Evolutionary conservation across 345 rosid genomes (phyloP).

Genomic region (Bruguiera parviflora): DNA sequence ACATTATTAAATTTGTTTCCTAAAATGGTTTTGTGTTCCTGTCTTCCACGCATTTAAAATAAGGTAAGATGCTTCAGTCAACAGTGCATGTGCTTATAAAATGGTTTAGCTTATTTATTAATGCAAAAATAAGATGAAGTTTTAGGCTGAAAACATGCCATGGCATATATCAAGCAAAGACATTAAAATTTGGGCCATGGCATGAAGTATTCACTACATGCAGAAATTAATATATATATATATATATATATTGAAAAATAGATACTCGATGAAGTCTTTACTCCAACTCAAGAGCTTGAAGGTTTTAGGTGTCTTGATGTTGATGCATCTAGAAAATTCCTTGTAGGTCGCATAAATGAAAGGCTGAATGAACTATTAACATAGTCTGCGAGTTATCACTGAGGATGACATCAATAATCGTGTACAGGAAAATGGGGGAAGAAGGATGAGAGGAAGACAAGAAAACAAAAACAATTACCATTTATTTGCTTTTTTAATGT

Average conservation of each 20-base stretch:
- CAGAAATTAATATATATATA: neutral
- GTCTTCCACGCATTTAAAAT: slow-evolving; percentile 51
- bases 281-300: too few relatives aligned
- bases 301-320: too few relatives aligned
- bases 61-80: slow-evolving; percentile 70
- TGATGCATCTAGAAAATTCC: too few relatives aligned
- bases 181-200: slow-evolving; percentile 1
- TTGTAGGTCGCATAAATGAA: too few relatives aligned
- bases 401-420: too few relatives aligned
- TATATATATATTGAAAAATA: neutral
- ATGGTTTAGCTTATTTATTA: slow-evolving; percentile 4
- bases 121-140: slow-evolving; percentile 14
- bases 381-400: too few relatives aligned
- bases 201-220: slow-evolving; percentile 4
- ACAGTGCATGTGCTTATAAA: slow-evolving; percentile 55
- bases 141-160: slow-evolving; percentile 11
- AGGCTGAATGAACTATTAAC: too few relatives aligned
- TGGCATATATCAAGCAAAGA: slow-evolving; percentile 5
- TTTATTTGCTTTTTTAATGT: too few relatives aligned
- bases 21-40: slow-evolving; percentile 39
- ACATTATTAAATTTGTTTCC: slow-evolving; percentile 24
- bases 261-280: too few relatives aligned
- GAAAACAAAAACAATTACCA: too few relatives aligned
- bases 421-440: too few relatives aligned
- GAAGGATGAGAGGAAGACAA: too few relatives aligned